phyloP scores from a whole-genome alignment of 306 rosid species.

The Trifolium subterraneum region DNA sequence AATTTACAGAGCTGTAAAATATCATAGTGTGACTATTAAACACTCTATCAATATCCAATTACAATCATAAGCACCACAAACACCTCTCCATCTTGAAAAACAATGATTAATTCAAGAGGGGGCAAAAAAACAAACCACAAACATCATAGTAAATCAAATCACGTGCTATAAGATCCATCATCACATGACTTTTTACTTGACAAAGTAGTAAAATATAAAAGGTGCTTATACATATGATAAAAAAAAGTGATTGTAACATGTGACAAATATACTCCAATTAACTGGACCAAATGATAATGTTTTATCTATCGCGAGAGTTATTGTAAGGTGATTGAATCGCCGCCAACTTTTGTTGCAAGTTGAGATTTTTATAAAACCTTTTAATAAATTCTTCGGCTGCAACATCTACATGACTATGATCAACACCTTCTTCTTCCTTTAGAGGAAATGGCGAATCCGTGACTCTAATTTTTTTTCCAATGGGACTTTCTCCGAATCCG shows the following conservation, averaged over 20 bases:
- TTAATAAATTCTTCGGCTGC: constrained; percentile 85
- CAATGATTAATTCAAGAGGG: constrained; percentile 14
- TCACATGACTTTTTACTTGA: constrained; percentile 11
- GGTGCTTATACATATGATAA: background rate
- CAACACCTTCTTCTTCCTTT: constrained; percentile 58
- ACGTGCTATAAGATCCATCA: background rate
- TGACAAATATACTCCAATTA: background rate
- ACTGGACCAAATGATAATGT: background rate
- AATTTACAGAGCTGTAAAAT: background rate
- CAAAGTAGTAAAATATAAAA: constrained; percentile 12
- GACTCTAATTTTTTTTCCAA: constrained; percentile 67
- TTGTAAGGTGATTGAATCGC: constrained; percentile 63
- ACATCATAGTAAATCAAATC: constrained; percentile 5
- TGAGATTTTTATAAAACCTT: constrained; percentile 70
- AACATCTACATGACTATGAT: constrained; percentile 62
- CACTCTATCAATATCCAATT: too few relatives aligned
- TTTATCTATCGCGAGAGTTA: background rate
- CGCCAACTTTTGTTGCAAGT: constrained; percentile 53
- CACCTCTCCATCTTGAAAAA: constrained; percentile 18
- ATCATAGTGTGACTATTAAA: background rate
- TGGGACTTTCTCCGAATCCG: constrained; percentile 76
- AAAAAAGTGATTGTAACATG: background rate
- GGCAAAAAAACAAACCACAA: background rate
- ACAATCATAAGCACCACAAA: background rate
- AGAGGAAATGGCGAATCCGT: constrained; percentile 92